phyloP scores from a whole-genome alignment of 306 rosid species.

The Cucurbita argyrosperma region DNA sequence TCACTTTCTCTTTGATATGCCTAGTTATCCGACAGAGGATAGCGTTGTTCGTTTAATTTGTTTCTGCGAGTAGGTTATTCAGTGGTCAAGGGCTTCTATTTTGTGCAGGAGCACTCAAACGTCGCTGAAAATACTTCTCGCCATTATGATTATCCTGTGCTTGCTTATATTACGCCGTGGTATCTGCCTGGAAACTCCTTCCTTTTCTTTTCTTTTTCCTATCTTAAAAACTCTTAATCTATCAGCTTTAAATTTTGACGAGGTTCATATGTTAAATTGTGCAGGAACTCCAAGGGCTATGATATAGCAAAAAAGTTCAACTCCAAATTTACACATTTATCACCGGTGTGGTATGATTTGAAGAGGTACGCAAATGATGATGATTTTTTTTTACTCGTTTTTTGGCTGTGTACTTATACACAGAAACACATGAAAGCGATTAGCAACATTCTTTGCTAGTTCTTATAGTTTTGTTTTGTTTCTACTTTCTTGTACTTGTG shows the following conservation, averaged over 20 bases:
- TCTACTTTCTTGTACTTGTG: not conserved
- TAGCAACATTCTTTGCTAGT: not conserved
- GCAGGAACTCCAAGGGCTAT: constrained; percentile 91
- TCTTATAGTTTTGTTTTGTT: not conserved
- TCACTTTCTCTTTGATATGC: not conserved
- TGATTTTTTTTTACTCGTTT: not conserved
- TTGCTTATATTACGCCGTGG: constrained; percentile 95
- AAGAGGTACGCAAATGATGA: constrained; percentile 44
- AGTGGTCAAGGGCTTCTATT: constrained; percentile 1
- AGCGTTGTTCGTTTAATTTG: not conserved
- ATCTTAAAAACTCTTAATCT: not conserved
- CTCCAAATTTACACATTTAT: constrained; percentile 80
- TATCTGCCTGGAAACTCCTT: constrained; percentile 18
- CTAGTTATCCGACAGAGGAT: not conserved
- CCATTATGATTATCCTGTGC: constrained; percentile 53
- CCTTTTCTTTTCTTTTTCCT: not conserved
- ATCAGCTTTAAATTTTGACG: not conserved
- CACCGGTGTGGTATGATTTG: constrained; percentile 92
- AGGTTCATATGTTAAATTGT: not conserved
- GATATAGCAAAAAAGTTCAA: constrained; percentile 73
- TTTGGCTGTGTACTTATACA: not conserved
- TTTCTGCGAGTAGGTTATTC: not conserved
- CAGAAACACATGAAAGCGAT: not conserved
- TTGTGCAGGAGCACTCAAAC: constrained; percentile 45
- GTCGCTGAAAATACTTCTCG: constrained; percentile 38